Percentiles rank a stretch among this genome's conserved stretches.
Conservation (phyloP, 2,329 filamentous ascomycete species). For the Parascedosporium putredinis region DNA sequence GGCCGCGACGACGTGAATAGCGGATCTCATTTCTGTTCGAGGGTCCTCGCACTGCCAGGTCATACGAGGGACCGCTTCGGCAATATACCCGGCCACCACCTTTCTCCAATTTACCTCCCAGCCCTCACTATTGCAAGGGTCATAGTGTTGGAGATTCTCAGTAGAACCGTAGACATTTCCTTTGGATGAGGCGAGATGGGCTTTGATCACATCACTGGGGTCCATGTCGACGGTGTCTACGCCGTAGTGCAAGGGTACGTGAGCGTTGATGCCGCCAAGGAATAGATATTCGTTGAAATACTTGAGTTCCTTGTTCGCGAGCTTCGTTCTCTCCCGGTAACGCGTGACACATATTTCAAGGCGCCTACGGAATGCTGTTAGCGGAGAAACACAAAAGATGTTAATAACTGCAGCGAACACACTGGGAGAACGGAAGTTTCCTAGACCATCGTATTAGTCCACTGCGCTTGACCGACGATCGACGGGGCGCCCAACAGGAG, state of each 20-base stretch:
- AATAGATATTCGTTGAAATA: constrained; percentile 73
- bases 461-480: too few species aligned
- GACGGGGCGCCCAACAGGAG: constrained; percentile 8
- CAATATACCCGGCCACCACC: constrained; percentile 72
- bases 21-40: constrained; percentile 20
- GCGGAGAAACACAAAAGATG: background rate
- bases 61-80: constrained; percentile 21
- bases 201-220: constrained; percentile 13
- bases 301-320: constrained; percentile 49
- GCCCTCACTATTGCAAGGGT: constrained; percentile 34
- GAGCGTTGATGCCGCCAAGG: constrained; percentile 67
- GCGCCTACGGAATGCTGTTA: constrained; percentile 38
- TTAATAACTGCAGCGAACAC: background rate
- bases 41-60: constrained; percentile 30
- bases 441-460: too few species aligned
- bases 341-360: constrained; percentile 79
- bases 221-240: constrained; percentile 46
- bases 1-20: constrained; percentile 62
- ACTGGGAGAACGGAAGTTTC: background rate
- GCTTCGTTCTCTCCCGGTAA: constrained; percentile 66
- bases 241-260: constrained; percentile 22
- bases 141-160: constrained; percentile 36
- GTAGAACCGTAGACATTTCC: constrained; percentile 17
- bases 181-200: constrained; percentile 35
- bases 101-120: constrained; percentile 76